Evolutionary conservation across 2,329 filamentous ascomycete genomes (phyloP), one percentile per base, ranked within the genome.

Genomic region (Rasamsonia emersonii): DNA sequence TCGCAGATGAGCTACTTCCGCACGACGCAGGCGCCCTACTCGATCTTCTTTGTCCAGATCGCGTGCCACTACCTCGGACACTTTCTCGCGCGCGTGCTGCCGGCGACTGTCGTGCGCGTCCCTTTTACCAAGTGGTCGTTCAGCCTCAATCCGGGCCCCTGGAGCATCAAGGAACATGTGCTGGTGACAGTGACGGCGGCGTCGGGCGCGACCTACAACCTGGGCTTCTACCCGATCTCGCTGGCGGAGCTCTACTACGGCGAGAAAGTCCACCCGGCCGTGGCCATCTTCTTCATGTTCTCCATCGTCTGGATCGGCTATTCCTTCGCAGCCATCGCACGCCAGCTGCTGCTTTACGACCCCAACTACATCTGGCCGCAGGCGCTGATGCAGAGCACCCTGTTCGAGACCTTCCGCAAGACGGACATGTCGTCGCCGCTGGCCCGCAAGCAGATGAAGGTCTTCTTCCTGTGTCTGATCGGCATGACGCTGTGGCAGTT

Each of bases 41-140:
- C 72, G 0, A 65, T 77, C 28, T 76, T 77, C 48, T 77, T 78
- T 39, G 73, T 77, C 18, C 70, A 74, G 42, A 71, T 75, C 30
- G 70, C 70, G 0, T 70, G 64, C 28, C 71, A 73, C 43, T 74
- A 74, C 35, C 59, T 43, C 8, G 71, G 71, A 1, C 56, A 64
- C 18, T 71, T 70, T 53, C 59, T 75, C 2, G 71, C 71, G 1
- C 62, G 63, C 30, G 48, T 66, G 1, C 51, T 75, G 1, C 72
- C 72, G 1, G 52, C 58, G 2, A 67, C 64, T 55, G 55, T 55
- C 5, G 43, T 75, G 27, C 54, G 53, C 3, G 35, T 73, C 3
- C 71, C 71, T 0, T 59, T 69, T 13, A 68, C 64, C 0, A 54
- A 47, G 15, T 65, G 56, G 45, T 57, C 59, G 7, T 75, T 75